Evolutionary conservation across 2,329 filamentous ascomycete species (phyloP), one percentile per base, ranked within the genome.

Genomic region (Leptosphaerulina australis): DNA sequence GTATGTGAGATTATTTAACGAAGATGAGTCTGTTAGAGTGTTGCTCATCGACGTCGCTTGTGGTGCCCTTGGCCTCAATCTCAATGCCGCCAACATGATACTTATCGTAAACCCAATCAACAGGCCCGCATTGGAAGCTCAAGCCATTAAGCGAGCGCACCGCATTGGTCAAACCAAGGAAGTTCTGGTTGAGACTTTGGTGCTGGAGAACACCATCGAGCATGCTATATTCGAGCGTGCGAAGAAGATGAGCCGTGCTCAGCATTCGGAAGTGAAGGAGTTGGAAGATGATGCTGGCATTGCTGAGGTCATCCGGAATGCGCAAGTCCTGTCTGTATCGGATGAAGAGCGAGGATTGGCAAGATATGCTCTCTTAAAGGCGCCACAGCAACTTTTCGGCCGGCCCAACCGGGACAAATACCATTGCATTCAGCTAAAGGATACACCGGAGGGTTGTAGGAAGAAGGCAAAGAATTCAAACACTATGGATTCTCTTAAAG

Each of bases 101-200:
- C 95, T 91, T 72, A 97, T 97, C 56, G 82, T 96, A 46, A 93
- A 88, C 56, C 92, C 93, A 0, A 90, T 96, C 10, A 87, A 94
- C 68, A 88, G 92, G 43, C 91, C 91, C 0, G 78, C 89, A 56
- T 82, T 96, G 0, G 90, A 96, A 69, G 91, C 89, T 1, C 93
- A 97, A 71, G 93, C 93, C 0, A 90, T 97, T 56, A 96, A 95
- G 53, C 86, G 93, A 66, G 91, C 89, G 0, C 88, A 95, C 59
- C 83, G 93, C 10, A 95, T 97, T 61, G 91, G 91, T 9, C 92
- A 97, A 70, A 85, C 76, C 0, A 86, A 83, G 52, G 83, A 85
- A 0, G 92, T 97, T 0, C 84, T 84, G 7, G 92, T 96, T 0
- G 91, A 97, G 74, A 97, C 91, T 0, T 76, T 97, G 1, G 87